Conservation (phyloP, 2,329 filamentous ascomycete species). For the Sporothrix mexicana region DNA sequence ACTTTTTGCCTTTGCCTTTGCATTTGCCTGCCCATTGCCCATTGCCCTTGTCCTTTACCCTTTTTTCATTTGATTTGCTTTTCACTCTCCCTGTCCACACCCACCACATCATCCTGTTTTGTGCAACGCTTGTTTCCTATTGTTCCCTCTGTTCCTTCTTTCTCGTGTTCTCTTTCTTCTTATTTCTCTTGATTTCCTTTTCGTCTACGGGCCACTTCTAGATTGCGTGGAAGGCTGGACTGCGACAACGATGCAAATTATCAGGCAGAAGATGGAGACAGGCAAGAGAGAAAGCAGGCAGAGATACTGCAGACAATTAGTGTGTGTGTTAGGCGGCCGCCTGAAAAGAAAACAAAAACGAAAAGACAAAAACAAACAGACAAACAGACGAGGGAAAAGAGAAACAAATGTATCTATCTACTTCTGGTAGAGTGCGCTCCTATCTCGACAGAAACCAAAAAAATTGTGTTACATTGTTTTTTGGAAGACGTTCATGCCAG, state of each 20-base stretch:
- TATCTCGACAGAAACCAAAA: constrained; percentile 7
- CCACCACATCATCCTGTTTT: background rate
- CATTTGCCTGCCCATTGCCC: background rate
- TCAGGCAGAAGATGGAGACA: background rate
- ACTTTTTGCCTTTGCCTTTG: background rate
- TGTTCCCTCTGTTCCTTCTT: background rate
- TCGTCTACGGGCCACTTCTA: constrained; percentile 3
- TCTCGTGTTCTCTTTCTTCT: background rate
- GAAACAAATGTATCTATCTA: constrained; percentile 25
- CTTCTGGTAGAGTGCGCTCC: constrained; percentile 11
- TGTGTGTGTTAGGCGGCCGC: background rate
- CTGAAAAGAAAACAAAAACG: background rate
- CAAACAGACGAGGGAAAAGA: background rate
- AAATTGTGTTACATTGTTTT: background rate
- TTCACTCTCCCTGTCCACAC: too few species aligned
- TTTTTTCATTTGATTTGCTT: too few species aligned
- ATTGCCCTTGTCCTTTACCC: background rate
- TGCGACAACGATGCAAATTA: constrained; percentile 4
- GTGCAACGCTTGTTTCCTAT: background rate
- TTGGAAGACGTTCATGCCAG: background rate
- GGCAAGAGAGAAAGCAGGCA: background rate
- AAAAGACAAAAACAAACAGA: background rate
- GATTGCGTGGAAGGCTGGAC: constrained; percentile 17
- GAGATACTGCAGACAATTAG: background rate
- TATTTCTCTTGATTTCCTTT: background rate